Evolutionary conservation across 352 stramenopile genomes (phyloP).

Genomic region (Chrysophaeum taylorii): DNA sequence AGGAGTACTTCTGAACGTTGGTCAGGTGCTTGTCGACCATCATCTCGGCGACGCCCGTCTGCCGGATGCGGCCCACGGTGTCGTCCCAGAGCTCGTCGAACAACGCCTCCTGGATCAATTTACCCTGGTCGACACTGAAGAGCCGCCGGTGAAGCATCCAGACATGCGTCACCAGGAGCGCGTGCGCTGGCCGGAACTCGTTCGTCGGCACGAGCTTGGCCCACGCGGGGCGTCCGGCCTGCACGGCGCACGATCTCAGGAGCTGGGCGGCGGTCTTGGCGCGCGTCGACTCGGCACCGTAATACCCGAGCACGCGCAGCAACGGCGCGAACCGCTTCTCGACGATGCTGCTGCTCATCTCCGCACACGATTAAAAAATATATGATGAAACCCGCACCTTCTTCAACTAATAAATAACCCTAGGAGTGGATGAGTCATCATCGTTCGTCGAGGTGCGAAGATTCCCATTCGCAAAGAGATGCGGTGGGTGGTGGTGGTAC

Average conservation of each 20-base stretch:
- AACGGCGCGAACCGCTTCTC: too few species aligned
- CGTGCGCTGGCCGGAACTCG: constrained; percentile 80
- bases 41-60: constrained; percentile 78
- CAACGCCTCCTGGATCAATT: constrained; percentile 80
- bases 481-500: too few species aligned
- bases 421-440: too few species aligned
- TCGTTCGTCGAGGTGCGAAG: too few species aligned
- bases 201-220: constrained; percentile 46
- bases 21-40: constrained; percentile 90
- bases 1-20: constrained; percentile 86
- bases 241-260: constrained; percentile 67
- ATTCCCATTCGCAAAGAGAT: too few species aligned
- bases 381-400: too few species aligned
- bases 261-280: constrained; percentile 57
- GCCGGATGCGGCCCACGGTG: constrained; percentile 77
- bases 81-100: constrained; percentile 94
- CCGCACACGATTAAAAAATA: too few species aligned
- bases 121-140: constrained; percentile 48
- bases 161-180: constrained; percentile 82
- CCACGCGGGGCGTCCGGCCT: constrained; percentile 57
- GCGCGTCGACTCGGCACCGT: constrained; percentile 65
- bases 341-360: too few species aligned
- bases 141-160: constrained; percentile 89
- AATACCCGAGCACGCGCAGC: too few species aligned
- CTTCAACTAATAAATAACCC: too few species aligned